Evolutionary conservation across 2,329 filamentous ascomycete species (phyloP).

Genomic region (Pseudocercospora musae): DNA sequence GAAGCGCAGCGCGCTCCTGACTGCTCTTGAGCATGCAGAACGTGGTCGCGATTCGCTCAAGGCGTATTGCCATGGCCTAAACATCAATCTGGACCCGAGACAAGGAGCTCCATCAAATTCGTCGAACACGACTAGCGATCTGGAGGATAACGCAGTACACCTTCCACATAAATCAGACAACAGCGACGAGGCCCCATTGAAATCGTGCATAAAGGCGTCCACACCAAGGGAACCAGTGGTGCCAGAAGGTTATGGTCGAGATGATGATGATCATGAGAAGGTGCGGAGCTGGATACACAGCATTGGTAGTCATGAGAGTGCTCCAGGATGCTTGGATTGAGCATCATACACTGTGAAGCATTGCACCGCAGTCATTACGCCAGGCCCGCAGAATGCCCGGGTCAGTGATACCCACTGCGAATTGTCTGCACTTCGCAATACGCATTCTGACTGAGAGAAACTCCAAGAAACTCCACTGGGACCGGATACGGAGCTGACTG

Average conservation of each 20-base stretch:
- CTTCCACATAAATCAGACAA: background rate
- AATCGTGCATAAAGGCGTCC: background rate
- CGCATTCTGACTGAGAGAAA: no score
- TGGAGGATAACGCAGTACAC: background rate
- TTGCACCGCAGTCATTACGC: background rate
- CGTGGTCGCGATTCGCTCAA: background rate
- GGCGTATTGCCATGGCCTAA: background rate
- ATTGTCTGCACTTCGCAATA: no score
- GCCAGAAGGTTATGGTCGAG: background rate
- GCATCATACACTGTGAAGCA: background rate
- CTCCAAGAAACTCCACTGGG: no score
- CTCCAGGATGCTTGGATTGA: background rate
- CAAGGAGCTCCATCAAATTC: background rate
- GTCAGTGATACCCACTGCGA: no score
- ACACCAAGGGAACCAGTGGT: background rate
- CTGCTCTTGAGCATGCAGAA: background rate
- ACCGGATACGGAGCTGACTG: no score
- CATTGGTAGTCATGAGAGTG: background rate
- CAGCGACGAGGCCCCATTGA: background rate
- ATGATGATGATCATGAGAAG: background rate
- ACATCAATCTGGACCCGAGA: background rate
- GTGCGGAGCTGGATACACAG: background rate
- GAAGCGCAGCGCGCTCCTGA: background rate
- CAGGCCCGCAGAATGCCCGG: no score
- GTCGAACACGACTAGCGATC: background rate